Base-by-base conservation (phyloP, 2,329 filamentous ascomycete genomes). In the Botrytis tulipae region DNA sequence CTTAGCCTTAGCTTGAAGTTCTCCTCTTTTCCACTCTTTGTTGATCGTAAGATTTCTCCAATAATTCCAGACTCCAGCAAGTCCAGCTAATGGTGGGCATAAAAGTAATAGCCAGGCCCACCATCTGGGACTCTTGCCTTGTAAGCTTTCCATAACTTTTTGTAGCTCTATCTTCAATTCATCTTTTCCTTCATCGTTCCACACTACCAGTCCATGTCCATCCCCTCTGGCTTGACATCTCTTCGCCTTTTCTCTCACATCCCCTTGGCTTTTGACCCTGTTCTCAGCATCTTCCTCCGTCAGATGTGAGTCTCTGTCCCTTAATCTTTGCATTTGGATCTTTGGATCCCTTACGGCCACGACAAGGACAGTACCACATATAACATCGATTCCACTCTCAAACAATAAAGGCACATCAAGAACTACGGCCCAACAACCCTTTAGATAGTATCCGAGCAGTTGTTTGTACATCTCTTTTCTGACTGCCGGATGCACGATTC, bases 331-430 rank as follows among this genome's bases (percentile, higher is more conserved):
- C 88, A 98, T 95, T 86, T 99, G 96, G 65, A 95, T 87, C 75
- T 87, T 88, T 0, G 93, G 91, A 78, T 97, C 93, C 18, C 84
- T 86, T 32, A 98, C 94, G 0, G 92, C 94, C 2, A 98, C 95
- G 0, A 99, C 94, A 74, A 97, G 83, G 25, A 97, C 92, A 0
- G 90, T 91, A 6, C 94, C 94, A 80, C 95, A 98, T 77, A 97
- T 89, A 59, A 90, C 85, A 82, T 99, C 96, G 83, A 97, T 90
- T 3, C 90, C 90, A 78, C 90, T 92, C 85, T 99, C 96, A 79
- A 98, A 98, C 60, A 99, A 86, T 71, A 99, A 85, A 70, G 96
- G 96, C 14, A 99, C 91, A 81, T 99, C 96, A 25, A 98, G 86
- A 51, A 99, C 92, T 6, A 97, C 94, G 0, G 94, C 95, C 94